These are phyloP conservation scores for Cucurbitaria berberidis DNA, from an alignment of 2,329 filamentous ascomycete species.

Conservation along the genomic window DNA sequence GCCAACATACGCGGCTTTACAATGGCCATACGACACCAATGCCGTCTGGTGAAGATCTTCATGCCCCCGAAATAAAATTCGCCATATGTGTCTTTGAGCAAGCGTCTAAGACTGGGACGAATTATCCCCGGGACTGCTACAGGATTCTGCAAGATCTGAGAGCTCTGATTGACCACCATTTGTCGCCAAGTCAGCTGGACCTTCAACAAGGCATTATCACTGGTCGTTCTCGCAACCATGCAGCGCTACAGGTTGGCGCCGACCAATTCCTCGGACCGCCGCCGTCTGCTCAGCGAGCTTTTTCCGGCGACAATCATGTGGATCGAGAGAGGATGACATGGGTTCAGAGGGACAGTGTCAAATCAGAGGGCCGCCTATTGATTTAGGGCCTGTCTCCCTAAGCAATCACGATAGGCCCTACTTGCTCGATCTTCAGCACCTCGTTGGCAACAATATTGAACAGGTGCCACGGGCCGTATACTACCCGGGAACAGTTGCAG, in stretches of 20 bases:
- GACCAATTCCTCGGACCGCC: neutral
- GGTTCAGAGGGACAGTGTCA: constrained; percentile 23
- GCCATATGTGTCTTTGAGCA: constrained; percentile 31
- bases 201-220: constrained; percentile 2
- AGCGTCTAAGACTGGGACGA: constrained; percentile 30
- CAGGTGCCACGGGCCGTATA: no score
- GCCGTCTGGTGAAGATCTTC: constrained; percentile 1
- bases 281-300: neutral
- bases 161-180: constrained; percentile 25
- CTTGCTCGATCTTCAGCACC: neutral
- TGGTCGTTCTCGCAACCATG: neutral
- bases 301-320: constrained; percentile 4
- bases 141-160: constrained; percentile 33
- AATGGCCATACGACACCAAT: neutral
- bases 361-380: constrained; percentile 17
- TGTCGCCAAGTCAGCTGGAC: constrained; percentile 8
- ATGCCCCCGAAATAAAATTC: constrained; percentile 23
- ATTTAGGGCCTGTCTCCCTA: constrained; percentile 10
- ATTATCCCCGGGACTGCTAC: constrained; percentile 32
- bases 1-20: neutral
- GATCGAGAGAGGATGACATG: constrained; percentile 25
- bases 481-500: neutral
- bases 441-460: no score
- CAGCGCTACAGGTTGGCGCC: neutral
- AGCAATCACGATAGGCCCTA: neutral